These are phyloP conservation scores for Gymnopilus dilepis DNA, from an alignment of 768 basidiomycete species.

Conservation along the genomic window DNA sequence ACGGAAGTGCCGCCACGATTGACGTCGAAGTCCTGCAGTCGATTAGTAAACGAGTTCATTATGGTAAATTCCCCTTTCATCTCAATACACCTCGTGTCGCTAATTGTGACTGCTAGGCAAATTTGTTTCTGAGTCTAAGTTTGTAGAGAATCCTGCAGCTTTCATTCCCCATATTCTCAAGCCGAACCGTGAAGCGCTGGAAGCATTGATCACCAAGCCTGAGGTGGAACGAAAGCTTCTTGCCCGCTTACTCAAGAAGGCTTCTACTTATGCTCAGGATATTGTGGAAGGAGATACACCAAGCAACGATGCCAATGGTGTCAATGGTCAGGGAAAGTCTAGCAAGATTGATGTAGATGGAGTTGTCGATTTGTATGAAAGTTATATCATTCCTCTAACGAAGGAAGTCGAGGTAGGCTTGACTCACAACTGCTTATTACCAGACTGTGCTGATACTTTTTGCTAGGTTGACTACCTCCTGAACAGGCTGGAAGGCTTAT, in stretches of 20 bases:
- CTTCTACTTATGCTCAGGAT: slow-evolving; percentile 79
- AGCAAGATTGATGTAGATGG: slow-evolving; percentile 91
- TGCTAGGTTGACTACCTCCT: slow-evolving; percentile 97
- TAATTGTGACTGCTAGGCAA: slow-evolving; percentile 66
- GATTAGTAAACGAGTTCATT: slow-evolving; percentile 98
- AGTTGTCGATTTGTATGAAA: slow-evolving; percentile 92
- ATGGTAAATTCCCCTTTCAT: slow-evolving; percentile 60
- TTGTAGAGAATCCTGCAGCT: slow-evolving; percentile 79
- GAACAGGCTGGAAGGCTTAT: slow-evolving; percentile 83
- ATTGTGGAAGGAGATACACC: slow-evolving; percentile 63
- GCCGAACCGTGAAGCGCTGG: slow-evolving; percentile 79
- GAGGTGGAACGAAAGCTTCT: slow-evolving; percentile 91
- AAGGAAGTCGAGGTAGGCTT: slow-evolving; percentile 96
- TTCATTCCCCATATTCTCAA: slow-evolving; percentile 92
- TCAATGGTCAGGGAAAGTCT: slow-evolving; percentile 40
- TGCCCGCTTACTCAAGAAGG: slow-evolving; percentile 84
- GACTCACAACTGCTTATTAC: slow-evolving; percentile 18
- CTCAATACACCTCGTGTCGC: background rate
- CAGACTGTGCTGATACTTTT: background rate
- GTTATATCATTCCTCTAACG: slow-evolving; percentile 95
- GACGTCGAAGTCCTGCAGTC: slow-evolving; percentile 97
- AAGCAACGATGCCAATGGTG: slow-evolving; percentile 42
- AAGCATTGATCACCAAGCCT: slow-evolving; percentile 93
- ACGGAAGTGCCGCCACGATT: slow-evolving; percentile 92
- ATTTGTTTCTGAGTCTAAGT: slow-evolving; percentile 99